A percentile compares a stretch with the other conserved stretches of the same genome.
phyloP scores from a whole-genome alignment of 73 alveolate species.

The Breviolum minutum region DNA sequence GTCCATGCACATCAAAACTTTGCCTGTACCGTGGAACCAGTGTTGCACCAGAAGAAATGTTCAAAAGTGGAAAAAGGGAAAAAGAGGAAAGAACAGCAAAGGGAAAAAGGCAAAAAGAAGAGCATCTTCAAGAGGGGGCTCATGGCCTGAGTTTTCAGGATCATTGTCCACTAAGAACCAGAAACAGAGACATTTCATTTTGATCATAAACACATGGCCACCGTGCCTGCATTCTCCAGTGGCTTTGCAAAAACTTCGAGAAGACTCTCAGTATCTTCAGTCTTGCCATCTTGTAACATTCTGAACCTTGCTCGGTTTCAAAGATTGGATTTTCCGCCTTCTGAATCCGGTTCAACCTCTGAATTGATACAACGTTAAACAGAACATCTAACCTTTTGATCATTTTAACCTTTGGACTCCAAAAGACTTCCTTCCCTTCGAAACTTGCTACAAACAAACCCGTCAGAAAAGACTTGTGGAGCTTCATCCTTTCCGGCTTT shows the following conservation, averaged over 20 bases:
- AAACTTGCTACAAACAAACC: too few relatives aligned
- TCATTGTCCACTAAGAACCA: not conserved
- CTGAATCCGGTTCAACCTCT: not conserved
- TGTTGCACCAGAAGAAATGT: not conserved
- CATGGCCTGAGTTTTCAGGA: not conserved
- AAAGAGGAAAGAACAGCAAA: not conserved
- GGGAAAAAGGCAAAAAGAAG: not conserved
- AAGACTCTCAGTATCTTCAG: not conserved
- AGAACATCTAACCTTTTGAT: not conserved
- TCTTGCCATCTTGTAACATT: slow-evolving; percentile 1
- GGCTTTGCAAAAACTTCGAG: slow-evolving; percentile 6
- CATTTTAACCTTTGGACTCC: not conserved
- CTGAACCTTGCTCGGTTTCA: not conserved
- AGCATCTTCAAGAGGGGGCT: not conserved
- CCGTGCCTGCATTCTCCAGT: not conserved
- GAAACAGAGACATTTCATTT: not conserved
- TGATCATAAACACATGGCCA: not conserved
- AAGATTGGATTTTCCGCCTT: not conserved
- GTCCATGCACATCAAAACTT: slow-evolving; percentile 40
- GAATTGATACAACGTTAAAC: not conserved
- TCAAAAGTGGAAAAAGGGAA: not conserved
- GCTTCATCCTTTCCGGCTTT: not conserved
- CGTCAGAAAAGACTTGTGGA: not conserved
- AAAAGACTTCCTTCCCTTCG: not conserved
- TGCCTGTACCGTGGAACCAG: not conserved